These are phyloP conservation scores for Fusarium torulosum DNA, from an alignment of 2,329 filamentous ascomycete genomes.

Conservation along the genomic window DNA sequence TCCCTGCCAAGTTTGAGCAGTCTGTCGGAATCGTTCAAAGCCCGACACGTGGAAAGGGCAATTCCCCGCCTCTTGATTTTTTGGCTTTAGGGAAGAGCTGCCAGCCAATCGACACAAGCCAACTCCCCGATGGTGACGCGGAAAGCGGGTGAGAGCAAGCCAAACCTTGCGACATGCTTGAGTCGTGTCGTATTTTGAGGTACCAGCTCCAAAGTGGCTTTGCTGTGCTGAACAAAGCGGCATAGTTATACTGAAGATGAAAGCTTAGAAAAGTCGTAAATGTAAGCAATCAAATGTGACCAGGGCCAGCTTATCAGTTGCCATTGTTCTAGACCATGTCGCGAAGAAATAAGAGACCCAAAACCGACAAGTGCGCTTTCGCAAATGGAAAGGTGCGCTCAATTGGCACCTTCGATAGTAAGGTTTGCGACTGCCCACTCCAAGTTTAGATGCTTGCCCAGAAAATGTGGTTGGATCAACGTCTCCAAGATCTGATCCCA, in stretches of 20 bases:
- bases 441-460: slow-evolving; percentile 38
- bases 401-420: not conserved
- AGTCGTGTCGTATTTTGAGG: slow-evolving; percentile 16
- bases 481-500: slow-evolving; percentile 26
- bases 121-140: slow-evolving; percentile 27
- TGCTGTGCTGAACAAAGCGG: not conserved
- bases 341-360: slow-evolving; percentile 2
- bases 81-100: slow-evolving; percentile 15
- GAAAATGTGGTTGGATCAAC: slow-evolving; percentile 31
- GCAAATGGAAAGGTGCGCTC: slow-evolving; percentile 33
- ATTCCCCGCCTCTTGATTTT: slow-evolving; percentile 34
- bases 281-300: not conserved
- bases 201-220: not conserved
- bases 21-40: slow-evolving; percentile 14
- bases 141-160: slow-evolving; percentile 1
- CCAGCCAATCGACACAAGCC: slow-evolving; percentile 23
- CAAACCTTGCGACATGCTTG: slow-evolving; percentile 3
- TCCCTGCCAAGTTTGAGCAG: slow-evolving; percentile 9
- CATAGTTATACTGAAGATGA: not conserved
- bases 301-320: not conserved
- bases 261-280: not conserved
- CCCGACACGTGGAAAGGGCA: slow-evolving; percentile 32
- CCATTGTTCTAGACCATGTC: slow-evolving; percentile 10
- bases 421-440: slow-evolving; percentile 18
- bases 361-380: slow-evolving; percentile 14